A percentile compares a stretch with the other conserved stretches of the same genome.
Evolutionary conservation across 2,329 filamentous ascomycete species (phyloP).

Genomic region (Lachnellula hyalina): DNA sequence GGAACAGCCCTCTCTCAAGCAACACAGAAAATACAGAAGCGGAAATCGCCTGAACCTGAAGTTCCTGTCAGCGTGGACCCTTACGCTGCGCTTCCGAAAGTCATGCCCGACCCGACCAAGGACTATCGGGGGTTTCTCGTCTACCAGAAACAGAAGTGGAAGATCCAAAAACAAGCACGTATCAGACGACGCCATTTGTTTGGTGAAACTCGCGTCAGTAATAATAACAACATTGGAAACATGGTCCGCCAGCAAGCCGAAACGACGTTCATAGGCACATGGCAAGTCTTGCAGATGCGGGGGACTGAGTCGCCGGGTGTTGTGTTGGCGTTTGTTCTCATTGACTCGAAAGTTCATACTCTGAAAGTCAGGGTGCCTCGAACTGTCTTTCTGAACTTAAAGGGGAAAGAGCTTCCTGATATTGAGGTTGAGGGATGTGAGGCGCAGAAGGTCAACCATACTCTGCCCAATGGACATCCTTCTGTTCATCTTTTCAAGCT

Average conservation of each 20-base stretch:
- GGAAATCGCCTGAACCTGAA: conserved; percentile 66
- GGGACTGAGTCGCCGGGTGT: conserved; percentile 80
- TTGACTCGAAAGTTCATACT: conserved; percentile 85
- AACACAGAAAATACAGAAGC: conserved; percentile 56
- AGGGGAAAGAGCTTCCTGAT: conserved; percentile 79
- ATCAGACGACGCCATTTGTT: conserved; percentile 84
- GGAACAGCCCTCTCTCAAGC: conserved; percentile 43
- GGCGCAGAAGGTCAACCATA: conserved; percentile 90
- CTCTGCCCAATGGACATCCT: conserved; percentile 88
- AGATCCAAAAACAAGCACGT: conserved; percentile 88
- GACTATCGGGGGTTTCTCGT: conserved; percentile 84
- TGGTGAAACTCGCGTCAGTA: conserved; percentile 70
- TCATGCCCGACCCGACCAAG: conserved; percentile 78
- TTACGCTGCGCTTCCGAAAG: conserved; percentile 72
- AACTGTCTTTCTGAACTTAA: conserved; percentile 87
- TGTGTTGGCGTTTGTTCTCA: conserved; percentile 83
- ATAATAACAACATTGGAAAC: conserved; percentile 59
- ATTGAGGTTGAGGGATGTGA: conserved; percentile 80
- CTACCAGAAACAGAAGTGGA: conserved; percentile 99
- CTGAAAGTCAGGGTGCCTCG: conserved; percentile 86
- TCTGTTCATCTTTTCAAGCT: conserved; percentile 94
- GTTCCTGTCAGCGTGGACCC: conserved; percentile 63
- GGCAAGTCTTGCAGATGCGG: conserved; percentile 87
- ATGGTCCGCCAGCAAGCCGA: conserved; percentile 90
- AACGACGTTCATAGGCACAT: conserved; percentile 82